Evolutionary conservation across 2,329 filamentous ascomycete species (phyloP).

Genomic region (Trichoderma asperellum): DNA sequence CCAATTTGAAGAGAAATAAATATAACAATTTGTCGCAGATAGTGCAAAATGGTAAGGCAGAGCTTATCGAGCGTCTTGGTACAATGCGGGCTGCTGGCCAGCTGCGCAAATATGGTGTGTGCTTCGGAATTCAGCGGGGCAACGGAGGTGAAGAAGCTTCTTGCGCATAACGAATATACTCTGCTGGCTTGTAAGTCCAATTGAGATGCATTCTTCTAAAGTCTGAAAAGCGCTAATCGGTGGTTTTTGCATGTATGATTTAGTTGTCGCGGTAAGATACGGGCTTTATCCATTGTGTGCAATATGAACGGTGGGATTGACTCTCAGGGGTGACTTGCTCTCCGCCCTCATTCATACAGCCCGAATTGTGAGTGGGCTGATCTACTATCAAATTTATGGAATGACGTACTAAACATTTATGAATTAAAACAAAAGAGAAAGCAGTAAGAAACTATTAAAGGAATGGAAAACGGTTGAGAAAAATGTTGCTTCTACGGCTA

Average conservation of each 20-base stretch:
- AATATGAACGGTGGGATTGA: neutral
- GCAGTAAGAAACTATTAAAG: constrained; percentile 30
- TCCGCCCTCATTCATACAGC: constrained; percentile 11
- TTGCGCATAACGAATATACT: constrained; percentile 32
- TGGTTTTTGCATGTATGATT: neutral
- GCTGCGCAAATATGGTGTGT: neutral
- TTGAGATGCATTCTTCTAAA: rapidly evolving
- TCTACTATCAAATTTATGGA: neutral
- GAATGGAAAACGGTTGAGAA: constrained; percentile 31
- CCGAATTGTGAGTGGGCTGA: constrained; percentile 28
- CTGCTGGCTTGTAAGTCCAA: constrained; percentile 42
- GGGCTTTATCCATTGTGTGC: neutral
- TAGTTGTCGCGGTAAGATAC: constrained; percentile 31
- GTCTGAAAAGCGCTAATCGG: neutral
- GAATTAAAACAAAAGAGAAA: constrained; percentile 19
- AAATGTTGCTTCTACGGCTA: constrained; percentile 35
- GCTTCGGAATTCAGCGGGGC: constrained; percentile 28
- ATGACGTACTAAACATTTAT: neutral
- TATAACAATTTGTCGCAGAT: neutral
- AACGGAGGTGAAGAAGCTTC: constrained; percentile 23
- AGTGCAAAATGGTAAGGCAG: neutral
- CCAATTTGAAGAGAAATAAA: too few relatives aligned
- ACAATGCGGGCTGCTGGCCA: constrained; percentile 18
- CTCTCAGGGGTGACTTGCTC: neutral
- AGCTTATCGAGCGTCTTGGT: constrained; percentile 13